Evolutionary conservation across 768 basidiomycete species (phyloP).

Genomic region (Mrakia hoshinonis): DNA sequence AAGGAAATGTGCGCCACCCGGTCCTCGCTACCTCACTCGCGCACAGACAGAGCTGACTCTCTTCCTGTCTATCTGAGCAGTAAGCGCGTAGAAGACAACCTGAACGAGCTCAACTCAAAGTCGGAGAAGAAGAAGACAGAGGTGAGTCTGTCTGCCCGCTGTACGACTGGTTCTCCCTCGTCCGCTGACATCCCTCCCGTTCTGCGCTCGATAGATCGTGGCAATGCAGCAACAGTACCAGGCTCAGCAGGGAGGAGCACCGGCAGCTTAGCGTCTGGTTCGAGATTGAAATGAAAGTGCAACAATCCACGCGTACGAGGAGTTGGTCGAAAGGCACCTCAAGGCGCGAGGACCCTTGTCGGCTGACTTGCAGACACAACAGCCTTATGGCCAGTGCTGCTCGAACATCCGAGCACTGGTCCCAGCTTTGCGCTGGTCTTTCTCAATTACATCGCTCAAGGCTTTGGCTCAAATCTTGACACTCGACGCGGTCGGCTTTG

Average conservation of each 20-base stretch:
- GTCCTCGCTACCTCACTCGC: not conserved
- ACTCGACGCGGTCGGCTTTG: too few relatives aligned
- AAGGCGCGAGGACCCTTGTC: too few relatives aligned
- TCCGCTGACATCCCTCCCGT: not conserved
- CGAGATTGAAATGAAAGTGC: not conserved
- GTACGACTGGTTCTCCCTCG: not conserved
- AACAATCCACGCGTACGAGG: too few relatives aligned
- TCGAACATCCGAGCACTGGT: too few relatives aligned
- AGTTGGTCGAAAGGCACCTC: too few relatives aligned
- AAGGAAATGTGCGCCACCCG: constrained; percentile 66
- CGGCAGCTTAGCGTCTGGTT: not conserved
- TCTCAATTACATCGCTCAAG: too few relatives aligned
- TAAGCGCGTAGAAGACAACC: constrained; percentile 43
- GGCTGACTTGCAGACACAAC: too few relatives aligned
- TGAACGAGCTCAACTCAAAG: constrained; percentile 67
- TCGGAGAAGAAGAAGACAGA: constrained; percentile 74
- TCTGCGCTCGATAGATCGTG: constrained; percentile 8
- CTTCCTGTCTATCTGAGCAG: not conserved
- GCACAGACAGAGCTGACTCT: not conserved
- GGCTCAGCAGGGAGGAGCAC: not conserved
- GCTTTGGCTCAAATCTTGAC: too few relatives aligned
- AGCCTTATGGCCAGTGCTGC: too few relatives aligned
- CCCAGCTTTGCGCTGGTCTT: too few relatives aligned
- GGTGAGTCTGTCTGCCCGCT: too few relatives aligned
- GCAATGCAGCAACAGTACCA: constrained; percentile 15